Base-by-base conservation (phyloP, 495 filamentous ascomycete genomes). In the Cenococcum geophilum region DNA sequence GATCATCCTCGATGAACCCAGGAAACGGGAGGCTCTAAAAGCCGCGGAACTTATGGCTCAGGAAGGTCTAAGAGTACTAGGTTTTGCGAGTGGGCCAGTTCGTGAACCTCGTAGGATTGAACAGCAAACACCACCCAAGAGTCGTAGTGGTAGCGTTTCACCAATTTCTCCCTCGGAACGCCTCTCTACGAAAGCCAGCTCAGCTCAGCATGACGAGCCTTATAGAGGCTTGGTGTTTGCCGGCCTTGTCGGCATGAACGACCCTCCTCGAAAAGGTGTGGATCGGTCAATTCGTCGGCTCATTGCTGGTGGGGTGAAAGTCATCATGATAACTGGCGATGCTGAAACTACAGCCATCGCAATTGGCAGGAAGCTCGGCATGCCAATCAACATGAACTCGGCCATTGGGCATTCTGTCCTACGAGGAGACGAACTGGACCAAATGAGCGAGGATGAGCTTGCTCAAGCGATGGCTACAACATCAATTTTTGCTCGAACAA, bases 251-350 rank as follows among this genome's bases (percentile, higher is more conserved):
- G 93, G 95, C 42, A 98, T 98, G 92, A 95, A 89, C 63, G 93
- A 98, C 70, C 93, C 93, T 0, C 93, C 95, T 14, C 81, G 93
- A 48, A 86, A 88, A 62, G 89, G 89, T 48, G 93, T 97, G 5
- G 87, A 91, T 66, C 86, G 88, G 57, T 87, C 91, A 12, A 97
- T 98, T 64, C 81, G 90, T 64, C 87, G 89, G 42, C 76, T 98
- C 56, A 93, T 97, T 87, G 82, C 89, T 52, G 92, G 93, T 47
- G 89, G 90, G 10, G 95, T 98, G 55, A 90, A 90, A 68, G 87
- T 97, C 35, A 95, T 97, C 65, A 98, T 98, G 93, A 97, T 98
- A 64, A 98, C 93, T 11, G 93, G 93, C 58, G 93, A 98, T 73
- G 86, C 93, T 14, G 89, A 97, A 68, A 91, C 89, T 5, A 98